phyloP scores from a whole-genome alignment of 23 red algal genomes.

The Gracilaria gracilis region DNA sequence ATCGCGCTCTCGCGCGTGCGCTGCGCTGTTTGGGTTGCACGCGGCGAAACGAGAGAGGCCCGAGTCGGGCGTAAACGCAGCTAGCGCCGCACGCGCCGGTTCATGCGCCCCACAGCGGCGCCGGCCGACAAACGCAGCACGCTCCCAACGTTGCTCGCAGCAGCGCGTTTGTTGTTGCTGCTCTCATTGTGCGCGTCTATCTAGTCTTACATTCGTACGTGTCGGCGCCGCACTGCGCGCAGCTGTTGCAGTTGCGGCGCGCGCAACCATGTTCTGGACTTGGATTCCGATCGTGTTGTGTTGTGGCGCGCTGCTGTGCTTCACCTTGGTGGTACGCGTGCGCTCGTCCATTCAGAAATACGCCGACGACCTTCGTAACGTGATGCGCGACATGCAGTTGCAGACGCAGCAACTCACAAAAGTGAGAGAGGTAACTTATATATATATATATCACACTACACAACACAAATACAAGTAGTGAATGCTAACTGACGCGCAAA shows the following conservation, averaged over 20 bases:
- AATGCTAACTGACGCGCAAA: too few species aligned
- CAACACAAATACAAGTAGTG: too few species aligned
- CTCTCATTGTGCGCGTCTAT: too few species aligned
- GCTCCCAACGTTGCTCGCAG: too few species aligned
- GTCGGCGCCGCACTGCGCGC: too few species aligned
- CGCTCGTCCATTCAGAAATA: constrained; percentile 37
- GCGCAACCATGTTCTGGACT: not conserved
- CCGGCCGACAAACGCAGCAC: not conserved
- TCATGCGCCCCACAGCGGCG: not conserved
- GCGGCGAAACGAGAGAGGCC: too few species aligned
- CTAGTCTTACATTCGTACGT: too few species aligned
- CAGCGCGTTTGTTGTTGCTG: too few species aligned
- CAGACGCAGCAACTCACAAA: constrained; percentile 41
- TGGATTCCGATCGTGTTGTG: constrained; percentile 3
- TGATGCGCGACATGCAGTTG: constrained; percentile 9
- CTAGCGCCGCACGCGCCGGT: not conserved
- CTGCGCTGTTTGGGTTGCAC: too few species aligned
- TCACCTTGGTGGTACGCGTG: not conserved
- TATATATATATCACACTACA: too few species aligned
- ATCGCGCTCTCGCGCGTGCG: too few species aligned
- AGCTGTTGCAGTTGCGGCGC: not conserved
- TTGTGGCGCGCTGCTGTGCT: not conserved
- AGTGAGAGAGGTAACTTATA: constrained; percentile 32
- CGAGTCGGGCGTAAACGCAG: too few species aligned
- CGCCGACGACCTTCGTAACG: constrained; percentile 33